Base-by-base conservation (phyloP, 73 alveolate genomes). In the Stentor roeselii region DNA sequence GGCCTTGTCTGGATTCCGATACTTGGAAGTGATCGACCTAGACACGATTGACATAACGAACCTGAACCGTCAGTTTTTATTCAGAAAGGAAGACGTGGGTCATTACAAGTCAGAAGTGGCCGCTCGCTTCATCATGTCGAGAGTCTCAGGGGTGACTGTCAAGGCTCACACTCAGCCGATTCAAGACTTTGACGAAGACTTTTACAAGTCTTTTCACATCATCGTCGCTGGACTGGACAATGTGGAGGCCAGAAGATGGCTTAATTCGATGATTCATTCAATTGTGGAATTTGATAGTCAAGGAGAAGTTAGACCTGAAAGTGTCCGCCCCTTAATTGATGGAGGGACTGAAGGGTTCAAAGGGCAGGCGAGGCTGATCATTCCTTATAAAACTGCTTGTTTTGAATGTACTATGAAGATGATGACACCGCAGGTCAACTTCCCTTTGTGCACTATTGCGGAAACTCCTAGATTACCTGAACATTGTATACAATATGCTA, bases 331-430 rank as follows among this genome's bases (percentile, higher is more conserved):
- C 2, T 93, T 96, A 38, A 90, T 98, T 27, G 99, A 97, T 90
- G 99, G 99, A n/a, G 99, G 99, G 59, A 98, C 99, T 1, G 99
- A 98, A 90, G 99, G 99, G 59, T 97, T 98, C 88, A 95, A 96
- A 83, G 99, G 99, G 3, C 98, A 98, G 88, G 97, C 98, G 3
- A 90, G 99, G 82, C 98, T 98, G 58, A 97, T 96, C 39, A 89
- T 97, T 39, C 98, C 98, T 4, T 86, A 87, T 87, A 90, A 91
- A 84, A 94, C 97, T 50, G 98, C 98, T 2, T 93, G 99, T 60
- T 95, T 86, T 87, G 98, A 93, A 83, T 95, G 98, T 90, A 91
- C 96, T 38, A 78, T 93, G 36, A 88, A 90, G 40, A 67, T 93
- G 36, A 83, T 92, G 0, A 96, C 99, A 2, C 90, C 90, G 30